phyloP scores from a whole-genome alignment of 202 grass and related monocot genomes.

The Schoenoplectus triqueter region DNA sequence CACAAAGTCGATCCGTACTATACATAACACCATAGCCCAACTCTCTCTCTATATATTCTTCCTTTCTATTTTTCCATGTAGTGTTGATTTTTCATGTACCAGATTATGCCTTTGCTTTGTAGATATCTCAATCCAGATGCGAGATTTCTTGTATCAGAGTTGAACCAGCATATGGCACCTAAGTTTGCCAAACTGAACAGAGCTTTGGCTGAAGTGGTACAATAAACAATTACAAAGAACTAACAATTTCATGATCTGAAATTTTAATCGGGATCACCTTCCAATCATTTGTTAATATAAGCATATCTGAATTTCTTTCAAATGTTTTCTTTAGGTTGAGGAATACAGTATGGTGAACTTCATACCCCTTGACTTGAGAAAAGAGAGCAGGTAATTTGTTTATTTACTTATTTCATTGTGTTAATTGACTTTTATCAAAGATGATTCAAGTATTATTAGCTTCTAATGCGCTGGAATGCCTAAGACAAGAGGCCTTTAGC shows the following conservation, averaged over 20 bases:
- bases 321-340: slow-evolving; percentile 63
- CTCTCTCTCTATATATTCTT: background rate
- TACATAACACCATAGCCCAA: too few relatives aligned
- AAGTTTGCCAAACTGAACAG: slow-evolving; percentile 87
- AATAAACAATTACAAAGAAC: slow-evolving; percentile 23
- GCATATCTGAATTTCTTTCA: slow-evolving; percentile 6
- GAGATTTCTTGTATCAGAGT: slow-evolving; percentile 71
- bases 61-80: background rate
- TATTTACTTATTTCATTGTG: slow-evolving; percentile 8
- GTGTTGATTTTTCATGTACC: slow-evolving; percentile 18
- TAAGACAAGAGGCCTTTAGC: background rate
- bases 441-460: background rate
- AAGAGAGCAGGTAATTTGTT: slow-evolving; percentile 81
- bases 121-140: slow-evolving; percentile 91
- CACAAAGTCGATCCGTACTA: too few relatives aligned
- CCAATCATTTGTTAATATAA: background rate
- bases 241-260: slow-evolving; percentile 13
- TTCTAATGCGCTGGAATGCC: background rate
- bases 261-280: slow-evolving; percentile 15
- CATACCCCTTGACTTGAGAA: slow-evolving; percentile 89
- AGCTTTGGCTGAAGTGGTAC: slow-evolving; percentile 87
- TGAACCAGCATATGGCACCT: slow-evolving; percentile 92
- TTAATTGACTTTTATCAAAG: background rate
- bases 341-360: slow-evolving; percentile 99
- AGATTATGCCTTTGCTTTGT: slow-evolving; percentile 1